A percentile compares a stretch with the other conserved stretches of the same genome.
phyloP scores from a whole-genome alignment of 106 monocot species.

The Dioscorea alata region DNA sequence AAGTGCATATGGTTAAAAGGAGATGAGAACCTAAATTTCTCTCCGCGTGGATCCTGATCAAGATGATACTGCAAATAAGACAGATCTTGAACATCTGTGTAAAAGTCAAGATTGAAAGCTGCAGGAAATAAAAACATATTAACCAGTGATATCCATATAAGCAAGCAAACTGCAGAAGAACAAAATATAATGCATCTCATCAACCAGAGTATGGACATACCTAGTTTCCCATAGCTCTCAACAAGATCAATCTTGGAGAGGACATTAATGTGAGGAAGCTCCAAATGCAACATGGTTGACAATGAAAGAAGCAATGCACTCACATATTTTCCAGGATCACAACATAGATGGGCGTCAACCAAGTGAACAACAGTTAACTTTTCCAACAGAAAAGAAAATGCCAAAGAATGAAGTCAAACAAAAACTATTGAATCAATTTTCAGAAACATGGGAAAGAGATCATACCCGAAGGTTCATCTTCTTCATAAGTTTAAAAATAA shows the following conservation, averaged over 20 bases:
- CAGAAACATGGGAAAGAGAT: not conserved
- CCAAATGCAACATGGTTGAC: slow-evolving; percentile 89
- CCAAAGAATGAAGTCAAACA: not conserved
- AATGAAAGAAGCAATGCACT: slow-evolving; percentile 89
- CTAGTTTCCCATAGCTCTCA: slow-evolving; percentile 88
- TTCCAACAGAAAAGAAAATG: slow-evolving; percentile 7
- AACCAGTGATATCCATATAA: not conserved
- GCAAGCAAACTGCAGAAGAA: not conserved
- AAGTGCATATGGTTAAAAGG: not conserved
- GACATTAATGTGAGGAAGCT: slow-evolving; percentile 95
- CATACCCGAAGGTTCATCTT: slow-evolving; percentile 75
- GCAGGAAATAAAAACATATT: slow-evolving; percentile 16
- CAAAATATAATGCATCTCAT: not conserved
- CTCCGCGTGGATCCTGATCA: slow-evolving; percentile 93
- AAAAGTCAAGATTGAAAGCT: slow-evolving; percentile 93
- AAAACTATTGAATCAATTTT: too few relatives aligned
- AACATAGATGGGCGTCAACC: slow-evolving; percentile 92
- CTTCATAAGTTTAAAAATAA: slow-evolving; percentile 69
- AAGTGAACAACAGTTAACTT: slow-evolving; percentile 90
- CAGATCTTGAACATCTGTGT: slow-evolving; percentile 92
- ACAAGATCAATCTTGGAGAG: slow-evolving; percentile 96
- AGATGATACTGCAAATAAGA: slow-evolving; percentile 88
- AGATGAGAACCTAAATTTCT: slow-evolving; percentile 69
- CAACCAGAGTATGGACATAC: slow-evolving; percentile 19
- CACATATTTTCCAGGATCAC: slow-evolving; percentile 95